Evolutionary conservation across 352 stramenopile genomes (phyloP).

Genomic region (Pythium scleroteichum): DNA sequence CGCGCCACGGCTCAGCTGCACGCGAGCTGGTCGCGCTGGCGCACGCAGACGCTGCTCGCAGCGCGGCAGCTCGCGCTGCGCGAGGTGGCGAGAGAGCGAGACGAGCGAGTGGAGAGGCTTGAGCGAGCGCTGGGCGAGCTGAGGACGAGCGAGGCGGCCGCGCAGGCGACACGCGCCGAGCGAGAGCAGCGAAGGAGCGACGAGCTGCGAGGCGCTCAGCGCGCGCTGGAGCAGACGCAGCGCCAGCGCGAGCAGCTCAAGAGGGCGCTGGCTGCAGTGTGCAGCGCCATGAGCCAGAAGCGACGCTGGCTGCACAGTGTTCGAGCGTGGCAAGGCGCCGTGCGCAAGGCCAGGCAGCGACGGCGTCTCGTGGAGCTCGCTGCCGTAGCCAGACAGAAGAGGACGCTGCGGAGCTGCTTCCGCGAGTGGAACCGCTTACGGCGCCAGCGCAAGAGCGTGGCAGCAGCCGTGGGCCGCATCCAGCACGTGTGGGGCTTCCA

Average conservation of each 20-base stretch:
- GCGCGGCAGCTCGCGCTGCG: constrained; percentile 21
- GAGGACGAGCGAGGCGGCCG: neutral
- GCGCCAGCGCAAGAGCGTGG: constrained; percentile 1
- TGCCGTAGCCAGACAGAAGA: neutral
- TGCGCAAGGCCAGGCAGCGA: neutral
- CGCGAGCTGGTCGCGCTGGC: constrained; percentile 32
- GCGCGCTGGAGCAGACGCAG: neutral
- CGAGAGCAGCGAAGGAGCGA: neutral
- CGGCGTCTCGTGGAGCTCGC: neutral
- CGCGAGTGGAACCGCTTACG: constrained; percentile 3
- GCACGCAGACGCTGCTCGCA: constrained; percentile 33
- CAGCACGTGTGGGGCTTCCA: neutral
- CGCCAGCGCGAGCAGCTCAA: constrained; percentile 13
- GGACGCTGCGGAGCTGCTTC: neutral
- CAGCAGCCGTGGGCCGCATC: neutral
- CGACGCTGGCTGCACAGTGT: neutral
- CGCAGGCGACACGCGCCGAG: constrained; percentile 7
- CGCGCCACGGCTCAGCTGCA: constrained; percentile 26
- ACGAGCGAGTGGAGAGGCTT: constrained; percentile 3
- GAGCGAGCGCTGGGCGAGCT: constrained; percentile 9
- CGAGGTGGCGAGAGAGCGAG: constrained; percentile 3
- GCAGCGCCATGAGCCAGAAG: neutral
- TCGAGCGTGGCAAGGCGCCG: constrained; percentile 3
- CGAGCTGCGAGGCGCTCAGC: neutral
- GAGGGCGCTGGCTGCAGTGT: constrained; percentile 1